Conservation (phyloP, 225 moss, liverwort and hornwort genomes). For the Anthoceros angustus region DNA sequence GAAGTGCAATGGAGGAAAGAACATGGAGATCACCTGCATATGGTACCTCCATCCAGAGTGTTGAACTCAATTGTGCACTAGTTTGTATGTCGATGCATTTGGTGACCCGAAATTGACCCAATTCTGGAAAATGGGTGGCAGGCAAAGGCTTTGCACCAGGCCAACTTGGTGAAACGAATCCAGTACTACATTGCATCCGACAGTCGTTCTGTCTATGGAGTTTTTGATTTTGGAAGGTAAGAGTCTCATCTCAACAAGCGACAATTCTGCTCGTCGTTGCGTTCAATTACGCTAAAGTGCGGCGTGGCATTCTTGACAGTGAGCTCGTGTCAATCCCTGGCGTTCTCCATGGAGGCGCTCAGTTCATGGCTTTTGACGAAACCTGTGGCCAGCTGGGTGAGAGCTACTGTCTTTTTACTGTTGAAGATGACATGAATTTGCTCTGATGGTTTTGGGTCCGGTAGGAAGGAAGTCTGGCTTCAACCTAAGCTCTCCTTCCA, state of each 20-base stretch:
- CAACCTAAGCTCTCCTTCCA: not conserved
- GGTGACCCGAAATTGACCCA: not conserved
- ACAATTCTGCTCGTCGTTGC: not conserved
- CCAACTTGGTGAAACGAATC: slow-evolving; percentile 7
- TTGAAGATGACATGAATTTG: too few species aligned
- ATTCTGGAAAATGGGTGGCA: not conserved
- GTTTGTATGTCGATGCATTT: not conserved
- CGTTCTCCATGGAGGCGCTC: slow-evolving; percentile 12
- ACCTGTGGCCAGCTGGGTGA: slow-evolving; percentile 15
- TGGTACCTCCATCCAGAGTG: slow-evolving; percentile 4
- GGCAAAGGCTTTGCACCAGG: slow-evolving; percentile 10
- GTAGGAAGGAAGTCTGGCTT: too few species aligned
- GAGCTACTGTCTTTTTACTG: too few species aligned
- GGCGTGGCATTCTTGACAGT: not conserved
- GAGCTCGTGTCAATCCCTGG: slow-evolving; percentile 16
- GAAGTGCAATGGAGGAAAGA: slow-evolving; percentile 9
- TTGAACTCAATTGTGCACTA: not conserved
- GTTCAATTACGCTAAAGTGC: not conserved
- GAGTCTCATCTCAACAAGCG: not conserved
- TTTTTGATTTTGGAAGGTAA: slow-evolving; percentile 13
- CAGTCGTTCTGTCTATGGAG: slow-evolving; percentile 9
- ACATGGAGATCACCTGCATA: slow-evolving; percentile 10
- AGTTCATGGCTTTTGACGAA: slow-evolving; percentile 14
- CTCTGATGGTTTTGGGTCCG: too few species aligned
- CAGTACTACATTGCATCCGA: slow-evolving; percentile 13